These are phyloP conservation scores for Claviceps cyperi DNA, from an alignment of 2,329 filamentous ascomycete genomes.

Conservation along the genomic window DNA sequence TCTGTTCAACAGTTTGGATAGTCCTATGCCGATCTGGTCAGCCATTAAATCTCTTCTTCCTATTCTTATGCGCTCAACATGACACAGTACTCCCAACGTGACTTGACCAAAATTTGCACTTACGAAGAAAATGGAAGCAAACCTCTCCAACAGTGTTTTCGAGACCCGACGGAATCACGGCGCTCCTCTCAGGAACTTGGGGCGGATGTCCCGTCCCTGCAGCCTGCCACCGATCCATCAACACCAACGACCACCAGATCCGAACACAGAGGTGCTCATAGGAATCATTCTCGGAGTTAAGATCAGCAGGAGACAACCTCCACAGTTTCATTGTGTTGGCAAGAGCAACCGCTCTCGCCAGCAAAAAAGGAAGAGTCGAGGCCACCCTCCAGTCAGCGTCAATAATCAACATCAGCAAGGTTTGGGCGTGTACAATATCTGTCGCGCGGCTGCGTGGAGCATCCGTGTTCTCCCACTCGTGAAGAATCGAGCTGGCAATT, in stretches of 20 bases:
- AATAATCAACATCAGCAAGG: constrained; percentile 49
- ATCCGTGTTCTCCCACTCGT: constrained; percentile 35
- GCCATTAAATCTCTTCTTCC: background rate
- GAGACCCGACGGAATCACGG: constrained; percentile 45
- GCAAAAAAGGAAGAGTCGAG: constrained; percentile 33
- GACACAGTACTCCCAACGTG: background rate
- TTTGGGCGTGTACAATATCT: constrained; percentile 49
- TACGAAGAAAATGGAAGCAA: constrained; percentile 50
- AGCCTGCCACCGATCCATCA: constrained; percentile 61
- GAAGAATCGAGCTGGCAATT: constrained; percentile 31
- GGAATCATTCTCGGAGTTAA: constrained; percentile 39
- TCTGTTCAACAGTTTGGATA: constrained; percentile 39
- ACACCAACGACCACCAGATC: constrained; percentile 58
- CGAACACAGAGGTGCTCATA: constrained; percentile 48
- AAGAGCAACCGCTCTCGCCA: constrained; percentile 51
- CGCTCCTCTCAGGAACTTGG: constrained; percentile 46
- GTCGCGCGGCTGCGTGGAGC: constrained; percentile 23
- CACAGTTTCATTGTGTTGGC: constrained; percentile 51
- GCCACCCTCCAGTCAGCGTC: constrained; percentile 43
- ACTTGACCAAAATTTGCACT: constrained; percentile 16
- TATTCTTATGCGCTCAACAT: background rate
- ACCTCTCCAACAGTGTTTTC: constrained; percentile 45
- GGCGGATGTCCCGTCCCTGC: constrained; percentile 49
- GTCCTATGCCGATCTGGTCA: constrained; percentile 20
- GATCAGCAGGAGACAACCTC: constrained; percentile 25